Base-by-base conservation (phyloP, 2,329 filamentous ascomycete genomes). In the Hymenoscyphus infarciens region DNA sequence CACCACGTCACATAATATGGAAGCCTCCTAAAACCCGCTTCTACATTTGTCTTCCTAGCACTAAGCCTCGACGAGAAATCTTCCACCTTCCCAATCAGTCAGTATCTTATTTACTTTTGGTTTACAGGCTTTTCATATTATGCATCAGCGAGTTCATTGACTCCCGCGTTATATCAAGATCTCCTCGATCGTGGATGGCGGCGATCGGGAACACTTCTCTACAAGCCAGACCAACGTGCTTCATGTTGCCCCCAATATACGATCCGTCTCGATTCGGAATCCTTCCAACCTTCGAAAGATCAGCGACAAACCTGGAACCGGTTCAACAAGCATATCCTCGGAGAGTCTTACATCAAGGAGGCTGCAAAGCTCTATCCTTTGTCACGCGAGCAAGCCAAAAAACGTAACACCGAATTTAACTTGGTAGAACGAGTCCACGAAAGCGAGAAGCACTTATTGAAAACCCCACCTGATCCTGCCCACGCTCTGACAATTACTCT, bases 221-320 rank as follows among this genome's bases (percentile, higher is more conserved):
- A 95, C 76, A 86, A 91, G 64, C 90, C 91, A 15, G 89, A 95
- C 75, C 87, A 91, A 70, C 83, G 83, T 63, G 82, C 87, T 62
- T 90, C 92, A 65, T 99, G 95, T 72, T 99, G 95, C 75, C 92
- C 93, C 54, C 92, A 97, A 73, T 98, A 94, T 74, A 92, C 90
- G 0, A 87, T 95, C 60, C 86, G 90, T 56, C 80, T 93, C 22
- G 88, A 91, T 70, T 85, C 86, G 27, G 75, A 79, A 56, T 77
- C 81, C 45, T 90, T 90, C 76, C 86, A 83, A 67, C 80, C 90
- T 5, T 82, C 84, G 31, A 86, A 84, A 73, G 87, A 91, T 70
- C 91, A 95, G 71, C 82, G 91, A 42, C 88, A 92, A 72, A 82
- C 88, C 1, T 75, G 92, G 68, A 92, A 94, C 74, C 84, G 88